A percentile compares a stretch with the other conserved stretches of the same genome.
These are phyloP conservation scores for Pythium inflatum DNA, from an alignment of 352 stramenopile genomes.

Conservation along the genomic window DNA sequence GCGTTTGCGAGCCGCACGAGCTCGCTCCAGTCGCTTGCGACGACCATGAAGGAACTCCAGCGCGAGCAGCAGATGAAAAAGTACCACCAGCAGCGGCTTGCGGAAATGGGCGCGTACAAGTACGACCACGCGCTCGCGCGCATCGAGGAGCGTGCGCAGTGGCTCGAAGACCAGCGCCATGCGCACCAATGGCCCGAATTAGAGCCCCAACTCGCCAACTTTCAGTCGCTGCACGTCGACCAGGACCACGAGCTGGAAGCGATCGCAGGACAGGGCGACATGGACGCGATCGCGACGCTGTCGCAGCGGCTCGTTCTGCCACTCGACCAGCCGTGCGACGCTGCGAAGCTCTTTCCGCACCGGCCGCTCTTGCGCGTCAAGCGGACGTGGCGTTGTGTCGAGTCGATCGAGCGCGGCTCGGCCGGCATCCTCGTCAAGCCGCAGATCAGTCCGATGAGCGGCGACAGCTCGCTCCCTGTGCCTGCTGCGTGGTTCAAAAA, in stretches of 20 bases:
- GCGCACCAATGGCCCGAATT: constrained; percentile 71
- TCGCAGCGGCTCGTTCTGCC: constrained; percentile 64
- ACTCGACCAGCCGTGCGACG: constrained; percentile 67
- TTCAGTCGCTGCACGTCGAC: constrained; percentile 26
- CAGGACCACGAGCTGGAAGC: constrained; percentile 27
- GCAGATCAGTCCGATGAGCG: constrained; percentile 91
- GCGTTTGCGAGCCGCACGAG: constrained; percentile 22
- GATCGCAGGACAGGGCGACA: constrained; percentile 41
- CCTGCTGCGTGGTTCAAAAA: constrained; percentile 88
- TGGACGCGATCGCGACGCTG: constrained; percentile 60
- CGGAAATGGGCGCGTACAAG: constrained; percentile 77
- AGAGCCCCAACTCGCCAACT: constrained; percentile 43
- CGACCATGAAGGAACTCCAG: constrained; percentile 81
- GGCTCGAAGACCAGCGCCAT: constrained; percentile 55
- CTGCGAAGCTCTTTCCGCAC: constrained; percentile 52
- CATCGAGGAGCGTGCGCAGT: constrained; percentile 59
- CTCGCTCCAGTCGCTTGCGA: constrained; percentile 55
- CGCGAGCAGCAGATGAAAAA: constrained; percentile 88
- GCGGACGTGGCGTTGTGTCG: constrained; percentile 82
- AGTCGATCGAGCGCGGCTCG: constrained; percentile 75
- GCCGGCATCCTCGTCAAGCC: constrained; percentile 88
- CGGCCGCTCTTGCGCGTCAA: constrained; percentile 79
- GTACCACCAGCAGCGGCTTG: constrained; percentile 61
- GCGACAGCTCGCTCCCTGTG: constrained; percentile 82
- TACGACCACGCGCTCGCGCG: constrained; percentile 63